phyloP scores from a whole-genome alignment of 306 rosid genomes.

The Biancaea sappan region DNA sequence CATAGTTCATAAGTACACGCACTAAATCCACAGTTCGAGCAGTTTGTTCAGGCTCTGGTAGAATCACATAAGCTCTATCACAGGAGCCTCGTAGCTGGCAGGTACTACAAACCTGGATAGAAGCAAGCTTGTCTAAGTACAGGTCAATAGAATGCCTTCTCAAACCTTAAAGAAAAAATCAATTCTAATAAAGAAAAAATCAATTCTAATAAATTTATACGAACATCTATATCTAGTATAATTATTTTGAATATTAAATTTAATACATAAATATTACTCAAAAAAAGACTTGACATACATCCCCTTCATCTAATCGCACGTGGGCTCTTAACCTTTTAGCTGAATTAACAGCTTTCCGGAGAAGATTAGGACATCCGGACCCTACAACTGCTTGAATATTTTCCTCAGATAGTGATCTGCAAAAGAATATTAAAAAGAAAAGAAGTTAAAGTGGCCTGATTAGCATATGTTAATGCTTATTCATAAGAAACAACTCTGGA shows the following conservation, averaged over 20 bases:
- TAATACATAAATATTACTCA: neutral
- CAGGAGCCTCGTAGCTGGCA: conserved; percentile 88
- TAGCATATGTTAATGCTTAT: conserved; percentile 8
- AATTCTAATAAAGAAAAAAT: conserved; percentile 5
- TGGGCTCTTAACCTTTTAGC: conserved; percentile 84
- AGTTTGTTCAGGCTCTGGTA: conserved; percentile 62
- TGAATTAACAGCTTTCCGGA: conserved; percentile 84
- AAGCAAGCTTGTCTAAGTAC: conserved; percentile 32
- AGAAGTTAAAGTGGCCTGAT: neutral
- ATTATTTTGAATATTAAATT: conserved; percentile 12
- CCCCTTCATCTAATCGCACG: conserved; percentile 84
- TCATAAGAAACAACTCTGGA: neutral
- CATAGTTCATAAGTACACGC: conserved; percentile 72
- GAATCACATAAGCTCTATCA: conserved; percentile 85
- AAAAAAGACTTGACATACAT: conserved; percentile 53
- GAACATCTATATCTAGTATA: conserved; percentile 3
- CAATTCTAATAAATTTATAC: neutral
- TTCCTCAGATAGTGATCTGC: conserved; percentile 67
- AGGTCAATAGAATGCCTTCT: conserved; percentile 18
- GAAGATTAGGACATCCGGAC: conserved; percentile 84
- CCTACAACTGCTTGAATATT: conserved; percentile 67
- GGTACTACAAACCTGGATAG: conserved; percentile 76
- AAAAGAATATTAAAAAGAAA: conserved; percentile 32
- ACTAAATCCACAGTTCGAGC: conserved; percentile 92
- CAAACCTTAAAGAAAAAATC: conserved; percentile 2